phyloP scores from a whole-genome alignment of 2,329 filamentous ascomycete genomes.

The Pestalotiopsis sp. region DNA sequence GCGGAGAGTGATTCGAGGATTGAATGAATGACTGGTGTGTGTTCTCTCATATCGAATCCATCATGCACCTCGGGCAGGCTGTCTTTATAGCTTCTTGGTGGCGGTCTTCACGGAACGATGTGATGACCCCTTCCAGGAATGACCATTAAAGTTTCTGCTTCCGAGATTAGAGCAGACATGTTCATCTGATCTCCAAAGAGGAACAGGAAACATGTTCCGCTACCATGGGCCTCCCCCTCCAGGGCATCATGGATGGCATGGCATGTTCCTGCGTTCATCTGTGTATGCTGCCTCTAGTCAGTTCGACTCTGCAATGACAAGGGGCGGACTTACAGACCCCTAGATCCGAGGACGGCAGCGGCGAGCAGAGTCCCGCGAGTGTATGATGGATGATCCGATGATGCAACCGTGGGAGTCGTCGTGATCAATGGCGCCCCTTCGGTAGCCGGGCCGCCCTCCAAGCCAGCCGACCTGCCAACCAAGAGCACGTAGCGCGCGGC shows the following conservation, averaged over 20 bases:
- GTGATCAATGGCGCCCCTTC: neutral
- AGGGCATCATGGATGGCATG: neutral
- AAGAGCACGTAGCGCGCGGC: neutral
- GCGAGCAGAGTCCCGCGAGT: neutral
- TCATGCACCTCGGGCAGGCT: neutral
- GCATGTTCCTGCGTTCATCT: neutral
- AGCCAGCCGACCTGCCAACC: neutral
- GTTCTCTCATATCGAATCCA: neutral
- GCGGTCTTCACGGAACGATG: neutral
- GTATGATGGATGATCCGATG: neutral
- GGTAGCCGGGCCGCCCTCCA: conserved; percentile 7
- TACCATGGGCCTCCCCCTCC: neutral
- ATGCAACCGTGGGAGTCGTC: neutral
- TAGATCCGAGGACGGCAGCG: neutral
- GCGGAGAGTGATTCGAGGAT: neutral
- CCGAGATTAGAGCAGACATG: conserved; percentile 1
- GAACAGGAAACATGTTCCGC: conserved; percentile 2
- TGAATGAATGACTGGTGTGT: neutral
- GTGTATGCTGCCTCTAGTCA: neutral
- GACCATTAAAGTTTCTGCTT: neutral
- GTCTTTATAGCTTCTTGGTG: neutral
- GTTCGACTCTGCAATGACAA: neutral
- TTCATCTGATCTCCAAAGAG: neutral
- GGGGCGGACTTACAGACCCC: neutral
- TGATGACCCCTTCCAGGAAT: neutral